Conservation (phyloP, 352 stramenopile species). For the Globisporangium takayamanum region DNA sequence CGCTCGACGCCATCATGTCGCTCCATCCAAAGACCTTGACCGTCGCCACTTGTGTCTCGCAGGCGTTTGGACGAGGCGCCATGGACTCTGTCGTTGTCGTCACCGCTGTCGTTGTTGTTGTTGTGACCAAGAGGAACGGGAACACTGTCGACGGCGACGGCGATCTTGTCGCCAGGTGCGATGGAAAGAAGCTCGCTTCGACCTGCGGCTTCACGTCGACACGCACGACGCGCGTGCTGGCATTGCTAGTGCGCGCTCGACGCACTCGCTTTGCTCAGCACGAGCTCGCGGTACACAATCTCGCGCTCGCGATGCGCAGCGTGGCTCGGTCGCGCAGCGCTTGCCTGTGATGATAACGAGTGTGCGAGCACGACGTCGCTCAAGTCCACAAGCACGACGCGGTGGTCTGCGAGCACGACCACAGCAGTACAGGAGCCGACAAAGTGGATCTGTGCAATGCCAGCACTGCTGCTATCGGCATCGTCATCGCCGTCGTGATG, state of each 20-base stretch:
- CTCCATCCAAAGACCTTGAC: conserved; percentile 35
- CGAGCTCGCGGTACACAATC: conserved; percentile 32
- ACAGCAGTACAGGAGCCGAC: conserved; percentile 23
- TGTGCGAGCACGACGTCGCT: conserved; percentile 16
- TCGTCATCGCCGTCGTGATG: not conserved
- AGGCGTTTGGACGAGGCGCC: too few relatives aligned
- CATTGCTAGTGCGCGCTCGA: conserved; percentile 1
- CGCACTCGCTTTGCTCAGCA: conserved; percentile 13
- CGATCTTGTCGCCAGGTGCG: not conserved
- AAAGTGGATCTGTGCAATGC: conserved; percentile 30
- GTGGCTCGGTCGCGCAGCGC: conserved; percentile 5
- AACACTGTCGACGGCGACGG: conserved; percentile 2
- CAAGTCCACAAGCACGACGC: conserved; percentile 32
- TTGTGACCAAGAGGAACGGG: conserved; percentile 10
- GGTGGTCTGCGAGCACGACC: conserved; percentile 20
- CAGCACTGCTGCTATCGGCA: not conserved
- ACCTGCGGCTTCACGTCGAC: conserved; percentile 11
- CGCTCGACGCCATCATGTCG: conserved; percentile 15
- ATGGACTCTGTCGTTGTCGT: too few relatives aligned
- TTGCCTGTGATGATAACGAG: conserved; percentile 6
- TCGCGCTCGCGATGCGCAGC: conserved; percentile 11
- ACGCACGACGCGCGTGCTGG: not conserved
- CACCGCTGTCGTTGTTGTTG: too few relatives aligned
- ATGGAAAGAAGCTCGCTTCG: conserved; percentile 9
- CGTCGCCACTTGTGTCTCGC: not conserved